A percentile compares a stretch with the other conserved stretches of the same genome.
phyloP scores from a whole-genome alignment of 768 basidiomycete species.

The Lepiota subincarnata region DNA sequence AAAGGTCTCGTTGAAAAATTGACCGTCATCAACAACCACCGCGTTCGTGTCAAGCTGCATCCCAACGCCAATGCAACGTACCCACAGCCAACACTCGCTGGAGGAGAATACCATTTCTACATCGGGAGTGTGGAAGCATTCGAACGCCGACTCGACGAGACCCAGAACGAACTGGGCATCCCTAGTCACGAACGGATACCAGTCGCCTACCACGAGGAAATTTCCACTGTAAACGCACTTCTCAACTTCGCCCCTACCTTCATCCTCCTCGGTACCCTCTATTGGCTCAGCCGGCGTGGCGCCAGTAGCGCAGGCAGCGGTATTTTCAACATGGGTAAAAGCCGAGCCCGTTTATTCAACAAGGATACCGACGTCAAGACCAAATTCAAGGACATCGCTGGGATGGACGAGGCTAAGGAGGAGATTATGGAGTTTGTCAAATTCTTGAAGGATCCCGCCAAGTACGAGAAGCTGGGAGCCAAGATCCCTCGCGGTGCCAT shows the following conservation, averaged over 20 bases:
- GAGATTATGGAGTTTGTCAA: conserved; percentile 99
- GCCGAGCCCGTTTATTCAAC: conserved; percentile 91
- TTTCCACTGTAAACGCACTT: conserved; percentile 74
- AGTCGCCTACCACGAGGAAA: conserved; percentile 94
- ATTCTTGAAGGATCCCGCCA: conserved; percentile 92
- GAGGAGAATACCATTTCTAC: conserved; percentile 85
- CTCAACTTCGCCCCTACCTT: conserved; percentile 95
- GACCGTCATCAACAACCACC: conserved; percentile 84
- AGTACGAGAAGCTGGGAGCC: conserved; percentile 94
- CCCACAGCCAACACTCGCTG: conserved; percentile 47
- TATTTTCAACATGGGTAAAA: conserved; percentile 97
- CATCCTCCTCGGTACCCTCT: conserved; percentile 83
- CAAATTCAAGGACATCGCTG: conserved; percentile 95
- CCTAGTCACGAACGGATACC: conserved; percentile 92
- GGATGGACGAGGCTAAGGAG: conserved; percentile 99
- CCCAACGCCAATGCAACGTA: conserved; percentile 84
- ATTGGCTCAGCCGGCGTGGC: conserved; percentile 80
- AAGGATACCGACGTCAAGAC: conserved; percentile 92
- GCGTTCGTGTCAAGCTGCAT: conserved; percentile 90
- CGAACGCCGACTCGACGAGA: conserved; percentile 91
- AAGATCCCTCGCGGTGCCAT: conserved; percentile 97
- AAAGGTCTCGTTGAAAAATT: conserved; percentile 95
- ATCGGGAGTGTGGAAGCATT: conserved; percentile 97
- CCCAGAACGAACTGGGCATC: conserved; percentile 89
- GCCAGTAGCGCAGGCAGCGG: conserved; percentile 71